These are phyloP conservation scores for Linnemannia schmuckeri DNA, from an alignment of 192 early-diverging fungal genomes.

Conservation along the genomic window DNA sequence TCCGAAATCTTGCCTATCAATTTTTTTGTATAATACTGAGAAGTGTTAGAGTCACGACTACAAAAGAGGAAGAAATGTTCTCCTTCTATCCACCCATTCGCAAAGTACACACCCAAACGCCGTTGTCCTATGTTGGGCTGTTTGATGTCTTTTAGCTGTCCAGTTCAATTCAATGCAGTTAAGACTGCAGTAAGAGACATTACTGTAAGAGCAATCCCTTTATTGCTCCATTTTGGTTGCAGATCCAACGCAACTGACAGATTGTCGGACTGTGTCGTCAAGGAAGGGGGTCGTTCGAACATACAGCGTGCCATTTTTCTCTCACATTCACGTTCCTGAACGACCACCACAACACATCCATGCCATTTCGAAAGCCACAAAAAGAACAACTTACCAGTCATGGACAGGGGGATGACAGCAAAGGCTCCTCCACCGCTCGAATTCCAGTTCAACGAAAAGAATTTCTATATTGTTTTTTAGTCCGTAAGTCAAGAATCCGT, in stretches of 20 bases:
- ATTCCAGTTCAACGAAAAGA: slow-evolving; percentile 86
- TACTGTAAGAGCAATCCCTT: background rate
- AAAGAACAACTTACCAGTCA: slow-evolving; percentile 63
- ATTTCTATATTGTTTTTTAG: slow-evolving; percentile 58
- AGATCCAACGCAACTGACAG: background rate
- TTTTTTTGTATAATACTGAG: background rate
- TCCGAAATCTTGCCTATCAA: slow-evolving; percentile 88
- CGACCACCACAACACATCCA: background rate
- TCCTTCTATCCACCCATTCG: background rate
- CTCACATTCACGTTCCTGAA: slow-evolving; percentile 35
- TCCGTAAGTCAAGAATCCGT: background rate
- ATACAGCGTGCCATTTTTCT: background rate
- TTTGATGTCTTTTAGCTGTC: background rate
- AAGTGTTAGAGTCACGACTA: background rate
- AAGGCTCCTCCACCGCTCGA: slow-evolving; percentile 94
- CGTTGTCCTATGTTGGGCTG: background rate
- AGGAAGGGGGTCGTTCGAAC: background rate
- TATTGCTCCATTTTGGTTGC: background rate
- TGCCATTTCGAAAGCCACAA: background rate
- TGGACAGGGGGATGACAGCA: slow-evolving; percentile 88
- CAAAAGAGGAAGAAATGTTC: background rate
- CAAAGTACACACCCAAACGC: background rate
- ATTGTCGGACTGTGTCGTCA: background rate
- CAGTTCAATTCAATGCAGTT: no score
- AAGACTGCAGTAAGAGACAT: background rate